Evolutionary conservation across 306 rosid genomes (phyloP).

Genomic region (Quercus rubra): DNA sequence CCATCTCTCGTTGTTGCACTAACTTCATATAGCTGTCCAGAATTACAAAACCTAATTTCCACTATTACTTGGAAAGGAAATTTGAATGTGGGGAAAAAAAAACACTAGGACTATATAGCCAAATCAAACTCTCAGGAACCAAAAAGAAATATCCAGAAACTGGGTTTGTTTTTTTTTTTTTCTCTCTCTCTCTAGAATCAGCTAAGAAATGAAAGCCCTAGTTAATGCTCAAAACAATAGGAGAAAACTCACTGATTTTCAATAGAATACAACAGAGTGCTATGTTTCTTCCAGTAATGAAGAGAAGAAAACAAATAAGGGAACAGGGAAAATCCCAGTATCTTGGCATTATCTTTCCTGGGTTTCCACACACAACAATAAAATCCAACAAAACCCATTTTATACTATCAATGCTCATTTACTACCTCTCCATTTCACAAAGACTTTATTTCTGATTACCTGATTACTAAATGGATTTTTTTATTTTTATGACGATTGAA

Average conservation of each 20-base stretch:
- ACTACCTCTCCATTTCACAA: too few relatives aligned
- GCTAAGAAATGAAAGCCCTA: slow-evolving; percentile 4
- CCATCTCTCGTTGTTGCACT: slow-evolving; percentile 94
- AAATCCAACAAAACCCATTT: slow-evolving; percentile 22
- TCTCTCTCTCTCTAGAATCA: not conserved
- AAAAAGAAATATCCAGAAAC: not conserved
- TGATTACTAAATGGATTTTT: too few relatives aligned
- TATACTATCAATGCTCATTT: too few relatives aligned
- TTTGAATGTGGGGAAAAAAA: not conserved
- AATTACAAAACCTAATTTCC: slow-evolving; percentile 17
- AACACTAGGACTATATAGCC: not conserved
- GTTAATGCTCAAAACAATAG: slow-evolving; percentile 15
- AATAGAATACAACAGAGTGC: slow-evolving; percentile 17
- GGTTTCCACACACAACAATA: slow-evolving; percentile 22
- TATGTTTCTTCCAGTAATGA: slow-evolving; percentile 30
- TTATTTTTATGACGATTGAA: too few relatives aligned
- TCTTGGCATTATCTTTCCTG: slow-evolving; percentile 37
- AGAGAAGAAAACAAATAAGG: slow-evolving; percentile 29
- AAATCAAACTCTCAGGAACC: not conserved
- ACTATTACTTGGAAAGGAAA: slow-evolving; percentile 3
- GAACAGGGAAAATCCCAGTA: slow-evolving; percentile 33
- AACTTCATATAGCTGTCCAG: slow-evolving; percentile 64
- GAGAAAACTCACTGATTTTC: not conserved
- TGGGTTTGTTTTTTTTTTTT: not conserved
- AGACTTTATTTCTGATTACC: too few relatives aligned